phyloP scores from a whole-genome alignment of 2,329 filamentous ascomycete species.

The Colletotrichum brevisporum region DNA sequence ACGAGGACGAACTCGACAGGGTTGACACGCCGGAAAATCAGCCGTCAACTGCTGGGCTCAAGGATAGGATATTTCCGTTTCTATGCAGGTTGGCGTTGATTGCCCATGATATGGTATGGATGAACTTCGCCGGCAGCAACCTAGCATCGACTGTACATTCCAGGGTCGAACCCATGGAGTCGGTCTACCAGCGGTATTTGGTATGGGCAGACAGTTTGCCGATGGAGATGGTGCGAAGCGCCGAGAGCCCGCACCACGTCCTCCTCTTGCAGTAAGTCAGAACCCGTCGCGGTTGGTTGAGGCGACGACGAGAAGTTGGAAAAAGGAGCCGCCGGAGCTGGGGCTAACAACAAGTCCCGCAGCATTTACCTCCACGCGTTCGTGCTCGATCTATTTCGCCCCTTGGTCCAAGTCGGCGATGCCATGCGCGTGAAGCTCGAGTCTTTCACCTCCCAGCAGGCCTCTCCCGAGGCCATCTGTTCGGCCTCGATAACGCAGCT shows the following conservation, averaged over 20 bases:
- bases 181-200: conserved; percentile 8
- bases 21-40: background rate
- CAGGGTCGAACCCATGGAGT: conserved; percentile 14
- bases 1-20: background rate
- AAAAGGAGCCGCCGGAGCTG: too few species aligned
- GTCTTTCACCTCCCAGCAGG: conserved; percentile 22
- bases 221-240: conserved; percentile 5
- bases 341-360: too few species aligned
- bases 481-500: conserved; percentile 6
- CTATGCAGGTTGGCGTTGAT: conserved; percentile 19
- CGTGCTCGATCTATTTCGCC: conserved; percentile 24
- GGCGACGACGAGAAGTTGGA: too few species aligned
- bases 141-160: background rate
- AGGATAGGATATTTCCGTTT: conserved; percentile 1
- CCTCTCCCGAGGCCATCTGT: conserved; percentile 18
- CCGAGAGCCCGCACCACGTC: conserved; percentile 19
- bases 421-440: conserved; percentile 15
- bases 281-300: background rate
- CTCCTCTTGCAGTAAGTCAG: conserved; percentile 24
- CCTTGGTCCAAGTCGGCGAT: conserved; percentile 3
- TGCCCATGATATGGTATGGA: conserved; percentile 27
- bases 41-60: background rate
- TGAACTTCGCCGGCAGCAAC: conserved; percentile 14
- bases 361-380: conserved; percentile 25
- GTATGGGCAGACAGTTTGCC: conserved; percentile 18